These are phyloP conservation scores for Yarrowia sp. DNA, from an alignment of 805 yeast species.

Conservation along the genomic window DNA sequence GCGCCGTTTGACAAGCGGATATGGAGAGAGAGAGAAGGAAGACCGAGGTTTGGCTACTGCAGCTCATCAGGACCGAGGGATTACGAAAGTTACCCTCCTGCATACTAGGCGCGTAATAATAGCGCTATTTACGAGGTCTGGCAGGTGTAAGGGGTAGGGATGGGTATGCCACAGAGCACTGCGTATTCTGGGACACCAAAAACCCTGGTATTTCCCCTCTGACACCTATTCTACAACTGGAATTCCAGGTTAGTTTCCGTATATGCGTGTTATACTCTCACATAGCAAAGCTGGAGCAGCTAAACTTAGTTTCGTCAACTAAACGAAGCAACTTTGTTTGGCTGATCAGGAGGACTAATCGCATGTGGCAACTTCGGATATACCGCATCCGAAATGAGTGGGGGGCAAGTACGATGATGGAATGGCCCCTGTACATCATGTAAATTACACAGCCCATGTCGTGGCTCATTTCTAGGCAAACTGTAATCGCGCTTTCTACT, in stretches of 20 bases:
- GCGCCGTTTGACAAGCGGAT: slow-evolving; percentile 4
- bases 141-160: too few relatives aligned
- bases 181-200: too few relatives aligned
- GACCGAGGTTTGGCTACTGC: neutral
- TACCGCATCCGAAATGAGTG: too few relatives aligned
- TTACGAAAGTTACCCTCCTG: neutral
- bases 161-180: too few relatives aligned
- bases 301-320: neutral
- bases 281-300: neutral
- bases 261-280: neutral
- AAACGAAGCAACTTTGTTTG: neutral
- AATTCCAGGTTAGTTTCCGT: neutral
- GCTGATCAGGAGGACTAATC: neutral
- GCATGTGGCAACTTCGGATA: neutral
- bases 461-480: too few relatives aligned
- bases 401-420: too few relatives aligned
- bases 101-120: neutral
- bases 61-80: slow-evolving; percentile 8
- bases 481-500: too few relatives aligned
- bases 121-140: slow-evolving; percentile 1
- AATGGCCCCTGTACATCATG: too few relatives aligned
- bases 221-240: neutral
- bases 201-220: too few relatives aligned
- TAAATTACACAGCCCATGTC: too few relatives aligned
- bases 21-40: neutral